Base-by-base conservation (phyloP, 2,329 filamentous ascomycete species). In the Fusarium decemcellulare region DNA sequence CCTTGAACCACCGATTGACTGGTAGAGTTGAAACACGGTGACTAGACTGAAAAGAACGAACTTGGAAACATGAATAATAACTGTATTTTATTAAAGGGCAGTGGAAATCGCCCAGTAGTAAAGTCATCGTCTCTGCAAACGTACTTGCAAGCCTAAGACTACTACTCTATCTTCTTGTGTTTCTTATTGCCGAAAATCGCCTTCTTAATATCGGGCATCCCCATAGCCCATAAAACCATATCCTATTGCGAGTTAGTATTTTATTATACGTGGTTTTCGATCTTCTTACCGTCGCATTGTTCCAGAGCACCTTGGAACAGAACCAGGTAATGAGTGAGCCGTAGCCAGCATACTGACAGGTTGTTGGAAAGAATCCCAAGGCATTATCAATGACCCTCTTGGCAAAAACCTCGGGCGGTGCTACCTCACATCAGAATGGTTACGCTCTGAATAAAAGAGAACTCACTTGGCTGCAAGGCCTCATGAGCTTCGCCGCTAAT, bases 381-480 rank as follows among this genome's bases (percentile, higher is more conserved):
- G 63, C 65, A 40, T 72, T 75, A 5, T 69, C 43, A 27, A 71
- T 62, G 4, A 75, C 67, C 10, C 44, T 43, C 14, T 67, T 68
- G n/a, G 72, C 70, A 23, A 63, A 71, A n/a, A 59, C 37, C 32
- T 68, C 63, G 2, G 68, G 72, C 7, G 63, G 50, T 11, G 68
- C 73, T 75, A 10, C n/a, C 10, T 7, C 14, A 10, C 11, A 34
- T 68, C 48, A 71, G 63, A n/a, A 36, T 9, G 11, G 11, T 34
- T 23, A 9, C 27, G 8, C 5, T 27, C n/a, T 8, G 3, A 16
- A 16, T 15, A 2, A 14, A 7, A 8, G 23, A 15, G 16, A 7
- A 52, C 68, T 54, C 23, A 67, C 68, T 72, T 10, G n/a, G 40
- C 39, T 71, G 69, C 5, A 66, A 6, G 9, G 10, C 29, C 10